A percentile compares a stretch with the other conserved stretches of the same genome.
Conservation (phyloP, 768 basidiomycete species). For the Boletus sensibilis region DNA sequence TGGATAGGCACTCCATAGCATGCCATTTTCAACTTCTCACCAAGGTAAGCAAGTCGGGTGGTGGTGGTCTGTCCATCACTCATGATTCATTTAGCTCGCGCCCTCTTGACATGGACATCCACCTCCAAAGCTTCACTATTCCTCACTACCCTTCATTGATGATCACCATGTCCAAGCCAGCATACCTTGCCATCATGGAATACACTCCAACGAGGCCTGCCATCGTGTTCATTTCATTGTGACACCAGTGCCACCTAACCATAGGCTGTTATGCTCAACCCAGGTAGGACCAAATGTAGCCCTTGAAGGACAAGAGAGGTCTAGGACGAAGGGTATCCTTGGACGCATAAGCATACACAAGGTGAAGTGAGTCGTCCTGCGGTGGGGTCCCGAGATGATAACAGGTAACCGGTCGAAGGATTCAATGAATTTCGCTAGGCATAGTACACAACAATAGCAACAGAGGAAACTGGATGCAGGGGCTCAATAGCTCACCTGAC, state of each 20-base stretch:
- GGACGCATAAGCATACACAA: too few species aligned
- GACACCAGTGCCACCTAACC: slow-evolving; percentile 91
- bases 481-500: too few species aligned
- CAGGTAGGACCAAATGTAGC: too few species aligned
- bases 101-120: slow-evolving; percentile 96
- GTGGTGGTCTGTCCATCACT: slow-evolving; percentile 7
- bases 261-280: too few species aligned
- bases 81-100: slow-evolving; percentile 60
- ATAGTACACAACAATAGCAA: too few species aligned
- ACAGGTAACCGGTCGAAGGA: too few species aligned
- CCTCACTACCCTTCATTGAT: slow-evolving; percentile 99
- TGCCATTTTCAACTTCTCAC: slow-evolving; percentile 97
- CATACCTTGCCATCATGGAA: slow-evolving; percentile 89
- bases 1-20: slow-evolving; percentile 96
- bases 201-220: slow-evolving; percentile 84
- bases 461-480: too few species aligned
- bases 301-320: too few species aligned
- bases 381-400: too few species aligned
- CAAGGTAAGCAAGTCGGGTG: slow-evolving; percentile 52
- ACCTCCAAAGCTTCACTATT: slow-evolving; percentile 91
- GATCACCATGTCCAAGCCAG: slow-evolving; percentile 99
- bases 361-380: too few species aligned
- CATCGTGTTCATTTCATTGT: slow-evolving; percentile 88
- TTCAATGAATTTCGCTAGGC: too few species aligned
- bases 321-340: too few species aligned